Evolutionary conservation across 306 rosid genomes (phyloP), one percentile per base, ranked within the genome.

Genomic region (Citrullus amarus): DNA sequence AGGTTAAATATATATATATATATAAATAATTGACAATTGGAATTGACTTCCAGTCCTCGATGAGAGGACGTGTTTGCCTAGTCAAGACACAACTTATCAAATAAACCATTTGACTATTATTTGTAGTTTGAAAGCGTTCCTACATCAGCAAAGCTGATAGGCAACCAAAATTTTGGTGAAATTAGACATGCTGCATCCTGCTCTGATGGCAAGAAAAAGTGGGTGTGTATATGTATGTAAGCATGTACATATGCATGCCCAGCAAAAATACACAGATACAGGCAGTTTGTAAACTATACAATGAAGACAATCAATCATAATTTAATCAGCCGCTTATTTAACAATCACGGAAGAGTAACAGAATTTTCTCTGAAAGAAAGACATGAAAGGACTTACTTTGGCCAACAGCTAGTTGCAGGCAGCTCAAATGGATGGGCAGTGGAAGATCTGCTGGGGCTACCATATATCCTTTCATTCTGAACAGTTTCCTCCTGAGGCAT

Each of bases 401-500:
- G 83, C 99, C 93, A 92, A 85, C 88, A 54, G 79, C 81, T 89
- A 74, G 84, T 86, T 1, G 88, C 86, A 83, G 93, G 86, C 68
- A 82, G 81, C 86, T 88, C 97, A 82, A 86, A 88, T 60, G 88
- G 87, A 81, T 86, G 87, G 85, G 82, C 88, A 78, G 76, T 63
- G 72, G 83, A 81, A 81, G 91, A 83, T 79, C 83, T 87, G 76
- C 83, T 83, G 48, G 96, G 92, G 80, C 92, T 91, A 80, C 92
- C 90, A 83, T 84, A 91, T 61, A 91, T 80, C 81, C 85, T 77
- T 80, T 88, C 97, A 86, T 81, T 89, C 80, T 86, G 93, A 46
- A 83, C 55, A 77, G 86, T 74, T 82, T 72, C 93, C 51, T 91
- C 97, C 75, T 83, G 91, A 85, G 91, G 83, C 80, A 71, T 83